phyloP scores from a whole-genome alignment of 441 rosid species.

The Populus trichocarpa region DNA sequence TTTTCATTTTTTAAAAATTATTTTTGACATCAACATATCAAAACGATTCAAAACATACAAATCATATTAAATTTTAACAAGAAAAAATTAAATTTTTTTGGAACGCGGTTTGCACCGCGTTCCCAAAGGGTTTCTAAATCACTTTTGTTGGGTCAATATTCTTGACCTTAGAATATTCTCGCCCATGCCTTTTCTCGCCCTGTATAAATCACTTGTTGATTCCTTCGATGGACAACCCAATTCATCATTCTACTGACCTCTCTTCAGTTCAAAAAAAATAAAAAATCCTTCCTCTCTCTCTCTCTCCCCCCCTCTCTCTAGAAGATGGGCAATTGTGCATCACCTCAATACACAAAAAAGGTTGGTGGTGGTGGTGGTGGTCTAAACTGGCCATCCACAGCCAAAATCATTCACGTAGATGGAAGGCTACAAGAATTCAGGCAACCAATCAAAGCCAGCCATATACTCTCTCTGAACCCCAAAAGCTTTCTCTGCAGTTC shows the following conservation, averaged over 20 bases:
- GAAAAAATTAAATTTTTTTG: too few species aligned
- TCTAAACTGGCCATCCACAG: conserved; percentile 9
- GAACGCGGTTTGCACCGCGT: too few species aligned
- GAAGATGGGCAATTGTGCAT: conserved; percentile 35
- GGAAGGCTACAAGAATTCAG: conserved; percentile 28
- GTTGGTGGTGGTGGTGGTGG: neutral
- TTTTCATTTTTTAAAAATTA: too few species aligned
- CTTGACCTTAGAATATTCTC: neutral
- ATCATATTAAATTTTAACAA: too few species aligned
- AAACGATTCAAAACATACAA: too few species aligned
- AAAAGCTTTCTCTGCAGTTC: conserved; percentile 31
- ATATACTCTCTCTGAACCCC: conserved; percentile 23
- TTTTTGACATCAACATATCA: too few species aligned
- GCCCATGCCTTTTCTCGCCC: conserved; percentile 15
- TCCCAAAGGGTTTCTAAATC: too few species aligned
- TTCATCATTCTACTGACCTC: neutral
- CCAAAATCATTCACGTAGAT: conserved; percentile 21
- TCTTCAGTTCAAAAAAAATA: neutral
- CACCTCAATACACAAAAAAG: conserved; percentile 3
- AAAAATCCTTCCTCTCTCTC: neutral
- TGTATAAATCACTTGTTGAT: conserved; percentile 9
- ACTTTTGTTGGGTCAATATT: neutral
- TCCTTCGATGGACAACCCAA: neutral
- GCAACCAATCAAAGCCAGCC: conserved; percentile 24
- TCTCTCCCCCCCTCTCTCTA: neutral